A percentile compares a stretch with the other conserved stretches of the same genome.
Evolutionary conservation across 495 filamentous ascomycete genomes (phyloP).

Genomic region (Bathelium albidoporum): DNA sequence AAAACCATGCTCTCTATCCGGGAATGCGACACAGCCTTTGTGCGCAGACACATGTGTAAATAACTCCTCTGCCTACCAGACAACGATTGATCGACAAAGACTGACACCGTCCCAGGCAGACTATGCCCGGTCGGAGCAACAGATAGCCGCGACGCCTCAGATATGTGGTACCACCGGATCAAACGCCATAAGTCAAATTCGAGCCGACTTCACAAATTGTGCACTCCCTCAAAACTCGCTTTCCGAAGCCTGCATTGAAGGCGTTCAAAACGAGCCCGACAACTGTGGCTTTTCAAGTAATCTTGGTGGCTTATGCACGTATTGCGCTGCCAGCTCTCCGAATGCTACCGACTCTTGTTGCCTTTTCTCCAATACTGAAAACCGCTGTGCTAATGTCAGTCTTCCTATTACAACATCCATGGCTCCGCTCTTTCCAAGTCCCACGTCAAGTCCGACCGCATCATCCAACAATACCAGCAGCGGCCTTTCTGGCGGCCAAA

Average conservation of each 20-base stretch:
- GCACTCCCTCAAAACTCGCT: constrained; percentile 70
- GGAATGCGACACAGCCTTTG: constrained; percentile 56
- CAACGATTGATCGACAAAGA: background rate
- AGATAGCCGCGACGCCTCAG: constrained; percentile 61
- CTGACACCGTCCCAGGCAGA: constrained; percentile 47
- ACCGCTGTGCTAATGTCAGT: constrained; percentile 58
- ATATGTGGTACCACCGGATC: constrained; percentile 56
- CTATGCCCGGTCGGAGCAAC: constrained; percentile 77
- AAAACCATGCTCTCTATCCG: constrained; percentile 53
- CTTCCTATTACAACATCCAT: constrained; percentile 56
- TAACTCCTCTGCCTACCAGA: constrained; percentile 25
- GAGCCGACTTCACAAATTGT: constrained; percentile 88
- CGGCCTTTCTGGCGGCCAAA: constrained; percentile 68
- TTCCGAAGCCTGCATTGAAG: constrained; percentile 62
- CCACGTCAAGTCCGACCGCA: constrained; percentile 33
- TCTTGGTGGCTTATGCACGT: constrained; percentile 73
- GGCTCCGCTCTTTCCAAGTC: constrained; percentile 33
- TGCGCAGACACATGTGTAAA: constrained; percentile 84
- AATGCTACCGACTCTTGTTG: constrained; percentile 97
- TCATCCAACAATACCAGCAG: constrained; percentile 29
- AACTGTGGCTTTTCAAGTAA: constrained; percentile 84
- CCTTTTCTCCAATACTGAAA: constrained; percentile 61
- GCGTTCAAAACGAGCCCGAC: constrained; percentile 65
- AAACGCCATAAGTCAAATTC: constrained; percentile 64
- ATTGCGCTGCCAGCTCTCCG: constrained; percentile 68